Conservation (phyloP, 768 basidiomycete genomes). For the Hygrophorus pudorinus region DNA sequence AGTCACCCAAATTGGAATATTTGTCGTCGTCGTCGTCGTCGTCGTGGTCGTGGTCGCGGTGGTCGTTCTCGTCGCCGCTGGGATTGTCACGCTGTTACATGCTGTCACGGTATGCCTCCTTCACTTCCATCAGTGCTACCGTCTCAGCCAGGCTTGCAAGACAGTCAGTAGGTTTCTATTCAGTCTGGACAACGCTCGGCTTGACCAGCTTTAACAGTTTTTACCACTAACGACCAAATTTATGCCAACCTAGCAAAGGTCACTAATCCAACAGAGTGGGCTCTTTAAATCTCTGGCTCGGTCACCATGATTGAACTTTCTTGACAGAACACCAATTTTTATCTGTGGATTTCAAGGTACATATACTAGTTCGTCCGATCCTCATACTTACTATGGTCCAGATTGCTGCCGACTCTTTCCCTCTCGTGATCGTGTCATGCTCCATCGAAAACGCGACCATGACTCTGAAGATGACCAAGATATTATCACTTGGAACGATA, state of each 20-base stretch:
- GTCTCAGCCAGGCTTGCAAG: slow-evolving; percentile 37
- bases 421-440: slow-evolving; percentile 54
- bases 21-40: no score
- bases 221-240: slow-evolving; percentile 50
- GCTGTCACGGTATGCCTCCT: no score
- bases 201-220: background rate
- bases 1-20: no score
- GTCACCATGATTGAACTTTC: no score
- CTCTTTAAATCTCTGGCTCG: no score
- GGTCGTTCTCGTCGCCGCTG: no score
- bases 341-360: slow-evolving; percentile 61
- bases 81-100: no score
- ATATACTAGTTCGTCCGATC: background rate
- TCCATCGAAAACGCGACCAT: slow-evolving; percentile 69
- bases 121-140: slow-evolving; percentile 40
- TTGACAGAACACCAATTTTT: slow-evolving; percentile 65
- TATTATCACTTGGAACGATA: slow-evolving; percentile 68
- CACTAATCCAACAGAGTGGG: slow-evolving; percentile 57
- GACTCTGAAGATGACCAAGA: slow-evolving; percentile 38
- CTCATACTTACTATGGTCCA: slow-evolving; percentile 14
- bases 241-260: slow-evolving; percentile 37
- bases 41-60: no score
- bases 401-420: slow-evolving; percentile 69
- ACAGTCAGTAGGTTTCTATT: slow-evolving; percentile 26
- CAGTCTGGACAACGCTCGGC: background rate